Conservation (phyloP, 164 flowering plant genomes). For the Chimonanthus praecox region DNA sequence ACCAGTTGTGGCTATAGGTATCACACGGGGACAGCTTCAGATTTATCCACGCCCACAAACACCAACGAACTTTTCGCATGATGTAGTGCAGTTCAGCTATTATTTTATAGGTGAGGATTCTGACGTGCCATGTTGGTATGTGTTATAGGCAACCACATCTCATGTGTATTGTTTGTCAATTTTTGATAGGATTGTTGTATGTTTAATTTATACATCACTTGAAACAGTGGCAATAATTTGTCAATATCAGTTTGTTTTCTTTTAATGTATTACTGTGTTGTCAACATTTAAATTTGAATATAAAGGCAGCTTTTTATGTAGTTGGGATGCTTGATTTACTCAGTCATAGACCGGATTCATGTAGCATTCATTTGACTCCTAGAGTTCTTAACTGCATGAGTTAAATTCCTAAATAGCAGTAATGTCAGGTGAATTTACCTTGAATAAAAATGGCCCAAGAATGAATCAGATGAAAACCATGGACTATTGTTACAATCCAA, state of each 20-base stretch:
- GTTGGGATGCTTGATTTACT: background rate
- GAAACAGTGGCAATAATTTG: background rate
- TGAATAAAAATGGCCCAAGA: too few relatives aligned
- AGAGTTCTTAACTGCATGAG: too few relatives aligned
- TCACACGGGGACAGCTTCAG: background rate
- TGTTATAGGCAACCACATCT: background rate
- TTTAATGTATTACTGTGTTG: background rate
- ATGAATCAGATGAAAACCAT: too few relatives aligned
- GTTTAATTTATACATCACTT: background rate
- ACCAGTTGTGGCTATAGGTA: background rate
- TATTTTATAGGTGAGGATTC: background rate
- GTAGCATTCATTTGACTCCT: too few relatives aligned
- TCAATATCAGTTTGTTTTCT: background rate
- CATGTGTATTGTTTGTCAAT: background rate
- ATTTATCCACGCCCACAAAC: background rate
- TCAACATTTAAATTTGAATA: background rate
- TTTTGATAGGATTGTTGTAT: background rate
- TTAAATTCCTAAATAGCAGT: too few relatives aligned
- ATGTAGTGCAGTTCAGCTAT: background rate
- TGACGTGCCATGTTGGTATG: background rate
- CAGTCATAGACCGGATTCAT: too few relatives aligned
- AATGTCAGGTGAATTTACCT: too few relatives aligned
- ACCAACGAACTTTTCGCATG: background rate
- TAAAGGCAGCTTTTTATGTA: background rate
- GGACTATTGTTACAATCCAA: too few relatives aligned